phyloP scores from a whole-genome alignment of 495 filamentous ascomycete species.

The Pyrenula massariospora region DNA sequence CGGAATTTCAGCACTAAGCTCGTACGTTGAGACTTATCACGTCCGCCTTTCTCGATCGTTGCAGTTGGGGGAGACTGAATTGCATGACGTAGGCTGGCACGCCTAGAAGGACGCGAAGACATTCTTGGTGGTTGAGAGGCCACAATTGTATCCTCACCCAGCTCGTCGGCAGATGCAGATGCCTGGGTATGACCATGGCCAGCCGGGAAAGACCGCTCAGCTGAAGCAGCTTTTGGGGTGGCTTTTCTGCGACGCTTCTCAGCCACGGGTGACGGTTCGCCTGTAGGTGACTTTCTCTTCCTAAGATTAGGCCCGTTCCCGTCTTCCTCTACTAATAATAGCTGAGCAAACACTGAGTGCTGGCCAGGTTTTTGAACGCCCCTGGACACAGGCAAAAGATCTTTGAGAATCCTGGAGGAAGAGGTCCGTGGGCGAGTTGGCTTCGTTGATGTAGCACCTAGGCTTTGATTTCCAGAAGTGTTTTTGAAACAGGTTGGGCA shows the following conservation, averaged over 20 bases:
- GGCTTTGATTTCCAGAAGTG: conserved; percentile 39
- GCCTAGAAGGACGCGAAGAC: conserved; percentile 20
- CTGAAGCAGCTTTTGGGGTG: conserved; percentile 7
- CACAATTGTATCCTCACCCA: conserved; percentile 7
- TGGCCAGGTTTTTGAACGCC: conserved; percentile 62
- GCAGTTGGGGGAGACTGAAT: conserved; percentile 18
- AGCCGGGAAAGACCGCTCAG: neutral
- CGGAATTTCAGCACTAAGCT: conserved; percentile 48
- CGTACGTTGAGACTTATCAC: conserved; percentile 4
- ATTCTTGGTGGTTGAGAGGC: conserved; percentile 8
- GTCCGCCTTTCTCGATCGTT: conserved; percentile 1
- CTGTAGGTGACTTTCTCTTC: conserved; percentile 65
- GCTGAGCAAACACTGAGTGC: conserved; percentile 73
- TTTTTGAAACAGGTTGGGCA: conserved; percentile 67
- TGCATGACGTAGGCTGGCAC: conserved; percentile 14
- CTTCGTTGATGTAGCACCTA: conserved; percentile 13
- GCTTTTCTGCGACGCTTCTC: conserved; percentile 29
- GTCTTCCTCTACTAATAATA: conserved; percentile 63
- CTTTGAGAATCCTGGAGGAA: conserved; percentile 46
- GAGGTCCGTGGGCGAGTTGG: conserved; percentile 26
- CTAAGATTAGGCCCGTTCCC: conserved; percentile 73
- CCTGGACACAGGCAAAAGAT: conserved; percentile 64
- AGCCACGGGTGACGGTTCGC: conserved; percentile 28
- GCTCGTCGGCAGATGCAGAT: conserved; percentile 12
- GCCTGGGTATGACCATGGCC: neutral